phyloP scores from a whole-genome alignment of 192 early-diverging fungal species.

The Entrophospora sp. region DNA sequence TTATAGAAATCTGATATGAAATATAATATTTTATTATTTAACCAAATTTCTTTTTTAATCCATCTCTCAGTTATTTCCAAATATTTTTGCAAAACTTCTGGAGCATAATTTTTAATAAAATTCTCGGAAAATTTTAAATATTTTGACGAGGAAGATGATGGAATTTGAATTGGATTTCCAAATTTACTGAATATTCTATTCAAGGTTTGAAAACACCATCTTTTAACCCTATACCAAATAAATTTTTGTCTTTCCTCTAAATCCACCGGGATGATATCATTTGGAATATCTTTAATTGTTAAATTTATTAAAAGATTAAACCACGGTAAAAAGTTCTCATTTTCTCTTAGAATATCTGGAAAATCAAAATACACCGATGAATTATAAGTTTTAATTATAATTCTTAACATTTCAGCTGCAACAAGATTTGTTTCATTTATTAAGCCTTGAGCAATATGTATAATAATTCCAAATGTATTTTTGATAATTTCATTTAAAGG shows the following conservation, averaged over 20 bases:
- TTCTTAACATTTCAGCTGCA: slow-evolving; percentile 78
- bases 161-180: slow-evolving; percentile 62
- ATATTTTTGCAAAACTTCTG: slow-evolving; percentile 81
- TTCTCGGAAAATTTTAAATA: slow-evolving; percentile 64
- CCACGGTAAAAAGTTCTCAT: slow-evolving; percentile 74
- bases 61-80: slow-evolving; percentile 73
- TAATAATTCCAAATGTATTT: slow-evolving; percentile 67
- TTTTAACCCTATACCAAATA: slow-evolving; percentile 89
- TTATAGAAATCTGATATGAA: slow-evolving; percentile 67
- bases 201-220: slow-evolving; percentile 87
- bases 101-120: slow-evolving; percentile 86
- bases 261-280: slow-evolving; percentile 46
- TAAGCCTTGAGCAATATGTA: slow-evolving; percentile 64
- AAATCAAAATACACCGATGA: slow-evolving; percentile 49
- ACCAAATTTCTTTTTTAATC: slow-evolving; percentile 61
- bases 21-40: slow-evolving; percentile 62
- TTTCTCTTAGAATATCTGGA: slow-evolving; percentile 52
- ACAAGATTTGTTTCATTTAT: slow-evolving; percentile 53
- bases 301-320: slow-evolving; percentile 77
- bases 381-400: slow-evolving; percentile 76
- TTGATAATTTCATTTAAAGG: slow-evolving; percentile 63
- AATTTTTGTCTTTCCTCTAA: slow-evolving; percentile 69
- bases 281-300: slow-evolving; percentile 55
- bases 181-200: slow-evolving; percentile 71
- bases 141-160: slow-evolving; percentile 33